Conservation (phyloP, 257 asterid species). For the Cinchona pubescens region DNA sequence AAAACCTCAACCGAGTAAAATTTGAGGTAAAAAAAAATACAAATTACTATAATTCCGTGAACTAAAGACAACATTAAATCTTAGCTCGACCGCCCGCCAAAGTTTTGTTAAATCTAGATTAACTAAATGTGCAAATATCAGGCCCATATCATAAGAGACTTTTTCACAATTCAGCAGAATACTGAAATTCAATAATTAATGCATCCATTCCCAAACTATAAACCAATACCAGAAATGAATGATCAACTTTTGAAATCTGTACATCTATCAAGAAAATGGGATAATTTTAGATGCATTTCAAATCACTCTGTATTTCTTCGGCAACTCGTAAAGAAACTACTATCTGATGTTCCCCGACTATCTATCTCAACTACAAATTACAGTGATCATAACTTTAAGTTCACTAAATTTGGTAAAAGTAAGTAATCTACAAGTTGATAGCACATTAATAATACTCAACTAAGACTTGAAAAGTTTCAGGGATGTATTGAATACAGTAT, state of each 20-base stretch:
- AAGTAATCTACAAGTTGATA: background rate
- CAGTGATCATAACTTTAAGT: background rate
- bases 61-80: no score
- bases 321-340: background rate
- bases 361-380: background rate
- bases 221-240: background rate
- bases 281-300: background rate
- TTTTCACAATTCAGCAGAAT: no score
- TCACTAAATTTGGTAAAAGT: background rate
- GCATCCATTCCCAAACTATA: background rate
- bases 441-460: background rate
- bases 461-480: background rate
- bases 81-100: no score
- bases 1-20: no score
- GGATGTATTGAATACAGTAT: conserved; percentile 1
- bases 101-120: no score
- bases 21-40: no score
- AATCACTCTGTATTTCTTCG: background rate
- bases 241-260: background rate
- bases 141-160: no score
- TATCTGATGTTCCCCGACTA: background rate
- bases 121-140: no score
- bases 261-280: background rate
- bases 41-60: no score
- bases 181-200: background rate